phyloP scores from a whole-genome alignment of 2,329 filamentous ascomycete species.

The Lasiodiplodia sp. region DNA sequence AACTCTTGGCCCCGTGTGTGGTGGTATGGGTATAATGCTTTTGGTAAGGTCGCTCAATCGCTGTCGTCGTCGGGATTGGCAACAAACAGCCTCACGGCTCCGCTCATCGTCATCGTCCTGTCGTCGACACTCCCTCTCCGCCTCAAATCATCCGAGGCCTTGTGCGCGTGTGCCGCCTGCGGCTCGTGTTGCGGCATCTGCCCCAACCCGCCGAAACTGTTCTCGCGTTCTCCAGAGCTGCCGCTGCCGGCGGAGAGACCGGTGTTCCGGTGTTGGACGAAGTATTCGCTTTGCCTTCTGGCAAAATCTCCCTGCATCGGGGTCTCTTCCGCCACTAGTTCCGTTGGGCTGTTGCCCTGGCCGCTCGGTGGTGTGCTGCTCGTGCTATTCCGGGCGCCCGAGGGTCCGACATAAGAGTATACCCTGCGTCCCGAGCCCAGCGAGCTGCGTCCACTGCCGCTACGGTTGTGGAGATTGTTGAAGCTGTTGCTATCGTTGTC shows the following conservation, averaged over 20 bases:
- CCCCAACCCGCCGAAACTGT: constrained; percentile 62
- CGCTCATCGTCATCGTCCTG: constrained; percentile 74
- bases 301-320: constrained; percentile 49
- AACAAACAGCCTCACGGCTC: constrained; percentile 76
- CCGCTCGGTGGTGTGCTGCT: constrained; percentile 61
- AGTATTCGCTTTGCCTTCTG: constrained; percentile 48
- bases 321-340: constrained; percentile 55
- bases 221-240: constrained; percentile 55
- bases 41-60: constrained; percentile 44
- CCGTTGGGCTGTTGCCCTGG: constrained; percentile 51
- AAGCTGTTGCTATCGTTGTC: constrained; percentile 68
- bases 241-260: constrained; percentile 53
- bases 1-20: constrained; percentile 25
- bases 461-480: constrained; percentile 68
- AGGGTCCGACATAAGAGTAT: constrained; percentile 46
- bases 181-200: constrained; percentile 54
- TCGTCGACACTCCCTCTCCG: constrained; percentile 85
- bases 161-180: constrained; percentile 50
- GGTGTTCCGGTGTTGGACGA: constrained; percentile 48
- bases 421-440: constrained; percentile 53
- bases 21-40: constrained; percentile 28
- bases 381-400: constrained; percentile 57
- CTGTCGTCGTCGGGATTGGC: constrained; percentile 77
- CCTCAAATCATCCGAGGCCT: constrained; percentile 71
- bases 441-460: constrained; percentile 76